phyloP scores from a whole-genome alignment of 2,329 filamentous ascomycete species.

The Juglanconis oblonga region DNA sequence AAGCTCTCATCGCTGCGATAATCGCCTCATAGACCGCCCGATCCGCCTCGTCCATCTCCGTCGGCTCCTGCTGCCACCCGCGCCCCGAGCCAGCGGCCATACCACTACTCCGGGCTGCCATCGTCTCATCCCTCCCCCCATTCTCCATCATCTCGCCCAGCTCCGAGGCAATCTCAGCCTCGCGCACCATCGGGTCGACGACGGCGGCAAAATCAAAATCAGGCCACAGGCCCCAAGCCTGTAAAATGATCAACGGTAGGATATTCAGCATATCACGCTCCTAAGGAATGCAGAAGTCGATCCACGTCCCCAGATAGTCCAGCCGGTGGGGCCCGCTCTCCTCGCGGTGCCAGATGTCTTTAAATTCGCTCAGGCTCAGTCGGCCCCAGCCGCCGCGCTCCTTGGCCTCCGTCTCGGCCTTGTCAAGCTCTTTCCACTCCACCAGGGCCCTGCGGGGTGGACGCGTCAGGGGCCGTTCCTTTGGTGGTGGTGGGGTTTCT shows the following conservation, averaged over 20 bases:
- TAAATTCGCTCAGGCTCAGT: constrained; percentile 77
- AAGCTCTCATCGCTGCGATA: too few species aligned
- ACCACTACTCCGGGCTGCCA: too few species aligned
- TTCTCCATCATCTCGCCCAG: not conserved
- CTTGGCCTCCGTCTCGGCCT: constrained; percentile 65
- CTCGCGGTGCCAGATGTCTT: constrained; percentile 66
- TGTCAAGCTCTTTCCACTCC: constrained; percentile 55
- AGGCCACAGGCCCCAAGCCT: constrained; percentile 1
- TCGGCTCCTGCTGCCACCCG: too few species aligned
- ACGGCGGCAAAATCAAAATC: not conserved
- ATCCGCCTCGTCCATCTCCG: too few species aligned
- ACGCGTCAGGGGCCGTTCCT: constrained; percentile 4
- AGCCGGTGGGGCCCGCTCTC: constrained; percentile 62
- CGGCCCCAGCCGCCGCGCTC: constrained; percentile 76
- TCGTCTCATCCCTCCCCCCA: too few species aligned
- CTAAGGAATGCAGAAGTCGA: constrained; percentile 73
- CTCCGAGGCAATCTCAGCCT: not conserved
- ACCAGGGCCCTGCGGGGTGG: constrained; percentile 34
- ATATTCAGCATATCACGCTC: not conserved
- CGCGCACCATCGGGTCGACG: not conserved
- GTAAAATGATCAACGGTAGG: not conserved
- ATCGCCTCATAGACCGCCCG: too few species aligned
- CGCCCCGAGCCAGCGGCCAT: too few species aligned
- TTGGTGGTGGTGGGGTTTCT: constrained; percentile 25
- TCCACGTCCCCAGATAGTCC: constrained; percentile 86